Evolutionary conservation across 2,329 filamentous ascomycete genomes (phyloP).

Genomic region (Alternaria sp.): DNA sequence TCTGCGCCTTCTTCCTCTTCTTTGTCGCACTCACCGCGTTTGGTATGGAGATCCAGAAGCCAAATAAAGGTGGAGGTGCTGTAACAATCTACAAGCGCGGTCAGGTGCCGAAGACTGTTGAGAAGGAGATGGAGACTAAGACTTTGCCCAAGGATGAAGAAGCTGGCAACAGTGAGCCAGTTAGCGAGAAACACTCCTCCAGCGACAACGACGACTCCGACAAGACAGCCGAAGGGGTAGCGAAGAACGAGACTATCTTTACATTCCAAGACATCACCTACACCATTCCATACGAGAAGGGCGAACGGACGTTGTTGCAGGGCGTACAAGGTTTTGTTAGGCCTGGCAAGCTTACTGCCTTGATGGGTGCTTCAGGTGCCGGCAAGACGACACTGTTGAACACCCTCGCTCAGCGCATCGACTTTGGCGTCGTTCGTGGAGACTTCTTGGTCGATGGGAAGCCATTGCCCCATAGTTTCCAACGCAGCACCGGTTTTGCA

Average conservation of each 20-base stretch:
- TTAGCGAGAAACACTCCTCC: constrained; percentile 35
- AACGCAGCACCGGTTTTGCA: constrained; percentile 80
- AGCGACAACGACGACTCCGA: constrained; percentile 35
- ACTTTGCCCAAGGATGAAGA: constrained; percentile 62
- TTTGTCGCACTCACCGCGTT: constrained; percentile 58
- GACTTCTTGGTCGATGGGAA: constrained; percentile 56
- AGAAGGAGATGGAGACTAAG: constrained; percentile 65
- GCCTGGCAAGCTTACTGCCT: constrained; percentile 85
- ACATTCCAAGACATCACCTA: constrained; percentile 91
- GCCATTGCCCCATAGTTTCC: constrained; percentile 71
- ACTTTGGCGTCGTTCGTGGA: constrained; percentile 56
- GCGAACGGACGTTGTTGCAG: constrained; percentile 61
- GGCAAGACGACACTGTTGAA: constrained; percentile 51
- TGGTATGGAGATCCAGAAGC: constrained; percentile 62
- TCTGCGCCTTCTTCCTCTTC: constrained; percentile 61
- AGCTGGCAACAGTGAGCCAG: constrained; percentile 51
- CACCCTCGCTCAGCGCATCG: constrained; percentile 53
- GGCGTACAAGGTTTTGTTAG: constrained; percentile 85
- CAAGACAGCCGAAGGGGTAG: constrained; percentile 59
- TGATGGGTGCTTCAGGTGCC: constrained; percentile 73
- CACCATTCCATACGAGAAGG: constrained; percentile 64
- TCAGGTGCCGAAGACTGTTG: constrained; percentile 67
- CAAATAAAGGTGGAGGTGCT: constrained; percentile 66
- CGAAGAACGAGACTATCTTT: constrained; percentile 68
- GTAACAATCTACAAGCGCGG: constrained; percentile 71